Percentiles rank a stretch among this genome's conserved stretches.
These are phyloP conservation scores for Blastobotrys malaysiensis DNA, from an alignment of 1,139 yeast species.

Conservation along the genomic window DNA sequence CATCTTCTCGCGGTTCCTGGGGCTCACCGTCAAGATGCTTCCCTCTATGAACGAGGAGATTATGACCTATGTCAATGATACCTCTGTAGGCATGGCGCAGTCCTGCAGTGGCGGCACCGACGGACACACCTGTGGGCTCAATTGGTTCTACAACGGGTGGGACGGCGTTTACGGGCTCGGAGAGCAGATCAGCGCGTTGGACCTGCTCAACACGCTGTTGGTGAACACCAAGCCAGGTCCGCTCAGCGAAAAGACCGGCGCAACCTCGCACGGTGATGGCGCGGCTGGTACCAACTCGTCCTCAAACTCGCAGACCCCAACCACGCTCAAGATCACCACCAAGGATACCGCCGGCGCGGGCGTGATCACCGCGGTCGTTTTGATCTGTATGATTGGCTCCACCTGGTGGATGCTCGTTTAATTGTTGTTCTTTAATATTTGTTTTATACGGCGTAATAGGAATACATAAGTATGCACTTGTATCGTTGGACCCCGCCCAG, in stretches of 20 bases:
- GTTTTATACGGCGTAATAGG: neutral
- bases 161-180: conserved; percentile 71
- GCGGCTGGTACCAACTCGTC: conserved; percentile 28
- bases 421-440: neutral
- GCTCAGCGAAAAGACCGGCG: conserved; percentile 42
- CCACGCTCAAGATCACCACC: conserved; percentile 44
- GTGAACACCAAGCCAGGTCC: conserved; percentile 39
- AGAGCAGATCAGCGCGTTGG: conserved; percentile 73
- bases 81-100: conserved; percentile 63
- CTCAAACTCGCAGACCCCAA: conserved; percentile 12
- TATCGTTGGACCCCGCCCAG: neutral
- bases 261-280: conserved; percentile 37
- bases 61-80: conserved; percentile 40
- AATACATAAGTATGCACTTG: conserved; percentile 1
- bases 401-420: conserved; percentile 68
- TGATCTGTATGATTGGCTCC: conserved; percentile 57
- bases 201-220: conserved; percentile 49
- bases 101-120: conserved; percentile 71
- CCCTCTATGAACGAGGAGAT: conserved; percentile 45
- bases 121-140: conserved; percentile 70
- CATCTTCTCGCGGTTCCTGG: conserved; percentile 61
- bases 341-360: conserved; percentile 89
- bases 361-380: conserved; percentile 70
- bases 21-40: conserved; percentile 52
- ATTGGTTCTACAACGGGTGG: conserved; percentile 53